These are phyloP conservation scores for Perkinsus chesapeaki DNA, from an alignment of 169 alveolate genomes.

Conservation along the genomic window DNA sequence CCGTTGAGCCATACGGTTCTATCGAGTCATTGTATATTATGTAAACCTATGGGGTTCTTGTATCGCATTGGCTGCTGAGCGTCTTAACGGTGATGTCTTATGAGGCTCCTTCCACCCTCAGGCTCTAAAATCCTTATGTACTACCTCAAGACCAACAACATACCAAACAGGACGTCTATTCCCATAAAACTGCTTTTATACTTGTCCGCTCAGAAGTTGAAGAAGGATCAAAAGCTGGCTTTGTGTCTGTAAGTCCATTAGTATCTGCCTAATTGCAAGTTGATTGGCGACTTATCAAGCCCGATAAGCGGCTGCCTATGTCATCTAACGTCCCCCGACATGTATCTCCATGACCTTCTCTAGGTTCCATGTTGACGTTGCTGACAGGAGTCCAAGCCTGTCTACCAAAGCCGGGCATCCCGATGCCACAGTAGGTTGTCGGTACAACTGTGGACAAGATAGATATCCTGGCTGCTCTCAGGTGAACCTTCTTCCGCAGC, in stretches of 20 bases:
- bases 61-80: not conserved
- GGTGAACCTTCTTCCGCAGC: not conserved
- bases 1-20: too few species aligned
- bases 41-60: too few species aligned
- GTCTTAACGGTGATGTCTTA: too few species aligned
- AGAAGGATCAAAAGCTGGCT: not conserved
- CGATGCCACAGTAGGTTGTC: not conserved
- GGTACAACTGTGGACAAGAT: not conserved
- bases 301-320: too few species aligned
- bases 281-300: too few species aligned
- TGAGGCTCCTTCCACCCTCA: not conserved
- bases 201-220: not conserved
- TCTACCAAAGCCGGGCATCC: not conserved
- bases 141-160: not conserved
- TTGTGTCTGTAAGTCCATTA: not conserved
- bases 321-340: too few species aligned
- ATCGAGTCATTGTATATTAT: too few species aligned
- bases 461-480: not conserved
- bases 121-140: not conserved
- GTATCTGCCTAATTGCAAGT: too few species aligned
- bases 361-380: not conserved
- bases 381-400: not conserved
- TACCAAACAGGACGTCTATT: not conserved
- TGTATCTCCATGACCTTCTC: too few species aligned
- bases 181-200: not conserved